Evolutionary conservation across 2,329 filamentous ascomycete species (phyloP).

Genomic region (Fusarium pseudograminearum): DNA sequence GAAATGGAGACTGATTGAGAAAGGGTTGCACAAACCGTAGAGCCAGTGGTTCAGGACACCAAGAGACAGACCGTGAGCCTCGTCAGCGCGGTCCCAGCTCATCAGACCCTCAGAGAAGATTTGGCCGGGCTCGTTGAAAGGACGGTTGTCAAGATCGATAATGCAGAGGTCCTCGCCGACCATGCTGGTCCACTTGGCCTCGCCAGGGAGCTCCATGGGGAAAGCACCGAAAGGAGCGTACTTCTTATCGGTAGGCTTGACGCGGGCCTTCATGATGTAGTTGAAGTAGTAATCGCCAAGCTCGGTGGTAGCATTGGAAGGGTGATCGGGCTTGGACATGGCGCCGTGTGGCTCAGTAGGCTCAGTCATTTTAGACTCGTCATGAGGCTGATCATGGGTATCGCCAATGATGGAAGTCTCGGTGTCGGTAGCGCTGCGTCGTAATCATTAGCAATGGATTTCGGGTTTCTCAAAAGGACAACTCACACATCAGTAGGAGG

Average conservation of each 20-base stretch:
- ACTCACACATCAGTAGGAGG: conserved; percentile 44
- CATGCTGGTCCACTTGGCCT: conserved; percentile 49
- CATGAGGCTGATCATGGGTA: conserved; percentile 4
- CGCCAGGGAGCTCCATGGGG: conserved; percentile 48
- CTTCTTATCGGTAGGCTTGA: conserved; percentile 39
- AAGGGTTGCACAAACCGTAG: conserved; percentile 50
- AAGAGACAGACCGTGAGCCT: conserved; percentile 54
- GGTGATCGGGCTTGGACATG: conserved; percentile 30
- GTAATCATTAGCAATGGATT: conserved; percentile 21
- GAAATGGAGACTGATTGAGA: neutral
- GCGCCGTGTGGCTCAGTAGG: conserved; percentile 22
- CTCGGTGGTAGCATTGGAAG: conserved; percentile 39
- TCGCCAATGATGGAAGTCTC: conserved; percentile 37
- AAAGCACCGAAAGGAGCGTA: conserved; percentile 53
- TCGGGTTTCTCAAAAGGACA: neutral
- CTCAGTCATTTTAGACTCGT: conserved; percentile 21
- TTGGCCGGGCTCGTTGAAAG: conserved; percentile 52
- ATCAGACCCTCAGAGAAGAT: conserved; percentile 53
- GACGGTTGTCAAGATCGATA: conserved; percentile 59
- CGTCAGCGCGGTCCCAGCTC: conserved; percentile 51
- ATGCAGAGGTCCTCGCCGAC: conserved; percentile 58
- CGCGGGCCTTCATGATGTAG: conserved; percentile 49
- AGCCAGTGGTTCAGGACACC: conserved; percentile 60
- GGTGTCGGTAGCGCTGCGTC: conserved; percentile 37
- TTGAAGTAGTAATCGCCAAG: conserved; percentile 52